Evolutionary conservation across 768 basidiomycete genomes (phyloP).

Genomic region (Rhizopogon vinicolor): DNA sequence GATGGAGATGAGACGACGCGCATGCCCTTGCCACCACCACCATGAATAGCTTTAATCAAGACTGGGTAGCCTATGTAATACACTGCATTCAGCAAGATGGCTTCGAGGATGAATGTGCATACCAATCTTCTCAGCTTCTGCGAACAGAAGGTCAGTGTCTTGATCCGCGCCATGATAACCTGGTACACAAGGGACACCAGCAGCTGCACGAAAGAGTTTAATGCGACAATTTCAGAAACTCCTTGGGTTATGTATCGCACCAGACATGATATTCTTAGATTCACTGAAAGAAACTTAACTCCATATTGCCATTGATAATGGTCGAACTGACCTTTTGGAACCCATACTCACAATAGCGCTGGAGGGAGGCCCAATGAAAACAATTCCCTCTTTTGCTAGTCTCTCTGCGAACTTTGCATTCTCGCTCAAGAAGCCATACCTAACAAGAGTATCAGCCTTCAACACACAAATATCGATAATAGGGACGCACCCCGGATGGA

Average conservation of each 20-base stretch:
- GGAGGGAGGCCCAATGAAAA: slow-evolving; percentile 88
- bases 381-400: slow-evolving; percentile 73
- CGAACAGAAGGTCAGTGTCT: slow-evolving; percentile 61
- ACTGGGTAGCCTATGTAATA: slow-evolving; percentile 72
- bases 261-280: slow-evolving; percentile 92
- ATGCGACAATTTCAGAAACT: neutral
- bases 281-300: slow-evolving; percentile 44
- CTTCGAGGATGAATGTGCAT: neutral
- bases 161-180: slow-evolving; percentile 90
- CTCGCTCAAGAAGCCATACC: slow-evolving; percentile 90
- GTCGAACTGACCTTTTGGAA: slow-evolving; percentile 69
- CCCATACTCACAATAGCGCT: slow-evolving; percentile 92
- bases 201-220: slow-evolving; percentile 42
- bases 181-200: slow-evolving; percentile 90
- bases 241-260: slow-evolving; percentile 31
- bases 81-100: neutral
- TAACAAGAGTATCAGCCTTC: slow-evolving; percentile 17
- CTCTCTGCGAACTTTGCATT: slow-evolving; percentile 77
- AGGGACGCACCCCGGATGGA: slow-evolving; percentile 76
- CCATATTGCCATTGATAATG: neutral
- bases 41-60: slow-evolving; percentile 94
- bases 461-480: neutral
- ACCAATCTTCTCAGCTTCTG: slow-evolving; percentile 73
- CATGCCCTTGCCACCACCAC: slow-evolving; percentile 97
- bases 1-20: slow-evolving; percentile 64